A percentile compares a stretch with the other conserved stretches of the same genome.
Evolutionary conservation across 164 flowering plant species (phyloP).

Genomic region (Warburgia ugandensis): DNA sequence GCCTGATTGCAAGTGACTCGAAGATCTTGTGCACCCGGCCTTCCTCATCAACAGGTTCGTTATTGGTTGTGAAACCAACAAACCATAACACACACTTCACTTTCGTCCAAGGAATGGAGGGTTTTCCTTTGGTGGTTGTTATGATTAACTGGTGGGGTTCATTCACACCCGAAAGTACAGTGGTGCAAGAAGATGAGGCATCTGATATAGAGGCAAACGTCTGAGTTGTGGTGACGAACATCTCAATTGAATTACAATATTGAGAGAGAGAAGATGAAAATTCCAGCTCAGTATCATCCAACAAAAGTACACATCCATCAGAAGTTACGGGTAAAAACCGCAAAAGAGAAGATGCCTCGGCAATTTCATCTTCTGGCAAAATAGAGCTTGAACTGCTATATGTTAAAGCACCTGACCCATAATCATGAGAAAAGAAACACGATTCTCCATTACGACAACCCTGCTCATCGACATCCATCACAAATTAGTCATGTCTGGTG

Average conservation of each 20-base stretch:
- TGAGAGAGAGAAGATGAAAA: constrained; percentile 46
- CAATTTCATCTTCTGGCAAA: constrained; percentile 45
- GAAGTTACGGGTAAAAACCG: constrained; percentile 39
- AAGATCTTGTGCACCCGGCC: constrained; percentile 55
- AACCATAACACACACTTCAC: constrained; percentile 72
- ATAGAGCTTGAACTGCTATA: constrained; percentile 26
- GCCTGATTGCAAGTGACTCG: constrained; percentile 55
- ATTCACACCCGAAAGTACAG: constrained; percentile 41
- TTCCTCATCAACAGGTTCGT: constrained; percentile 22
- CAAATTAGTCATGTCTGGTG: constrained; percentile 3
- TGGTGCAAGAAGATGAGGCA: constrained; percentile 29
- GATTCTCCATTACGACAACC: constrained; percentile 87
- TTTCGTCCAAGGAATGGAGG: constrained; percentile 51
- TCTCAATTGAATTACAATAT: constrained; percentile 35
- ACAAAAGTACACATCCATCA: constrained; percentile 45
- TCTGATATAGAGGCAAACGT: constrained; percentile 27
- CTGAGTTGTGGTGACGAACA: constrained; percentile 47
- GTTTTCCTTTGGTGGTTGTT: constrained; percentile 20
- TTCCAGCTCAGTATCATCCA: constrained; percentile 60
- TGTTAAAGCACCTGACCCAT: constrained; percentile 21
- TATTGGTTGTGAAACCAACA: constrained; percentile 49
- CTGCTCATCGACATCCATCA: constrained; percentile 33
- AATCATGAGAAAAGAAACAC: constrained; percentile 69
- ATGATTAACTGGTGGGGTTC: constrained; percentile 47
- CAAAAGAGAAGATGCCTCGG: constrained; percentile 31